A percentile compares a stretch with the other conserved stretches of the same genome.
Conservation (phyloP, 2,329 filamentous ascomycete species). For the Aspergillus sergii region DNA sequence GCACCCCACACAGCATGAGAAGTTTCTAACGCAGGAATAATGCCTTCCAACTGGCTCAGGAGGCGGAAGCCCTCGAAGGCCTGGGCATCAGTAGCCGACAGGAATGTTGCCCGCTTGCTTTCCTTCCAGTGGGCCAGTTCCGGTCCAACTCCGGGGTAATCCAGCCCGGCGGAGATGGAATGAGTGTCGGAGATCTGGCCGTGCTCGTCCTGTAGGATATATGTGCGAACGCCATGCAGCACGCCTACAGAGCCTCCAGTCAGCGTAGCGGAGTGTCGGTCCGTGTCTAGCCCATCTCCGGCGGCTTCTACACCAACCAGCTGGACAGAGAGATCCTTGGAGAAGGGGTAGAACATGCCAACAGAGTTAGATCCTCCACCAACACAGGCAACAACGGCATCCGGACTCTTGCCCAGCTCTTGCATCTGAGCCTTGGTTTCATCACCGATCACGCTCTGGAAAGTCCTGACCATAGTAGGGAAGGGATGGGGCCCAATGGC, state of each 20-base stretch:
- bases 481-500: conserved; percentile 95
- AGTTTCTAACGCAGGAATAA: conserved; percentile 91
- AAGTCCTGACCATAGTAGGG: conserved; percentile 94
- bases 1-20: conserved; percentile 88
- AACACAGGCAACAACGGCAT: conserved; percentile 97
- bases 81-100: conserved; percentile 86
- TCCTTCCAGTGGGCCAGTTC: conserved; percentile 92
- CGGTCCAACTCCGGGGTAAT: conserved; percentile 93
- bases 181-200: conserved; percentile 91
- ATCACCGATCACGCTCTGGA: conserved; percentile 90
- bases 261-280: conserved; percentile 82
- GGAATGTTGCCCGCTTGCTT: conserved; percentile 75
- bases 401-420: conserved; percentile 80
- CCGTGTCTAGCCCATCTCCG: conserved; percentile 81
- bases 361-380: conserved; percentile 89
- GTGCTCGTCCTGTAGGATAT: conserved; percentile 84
- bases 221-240: conserved; percentile 91
- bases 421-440: conserved; percentile 93
- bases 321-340: conserved; percentile 76
- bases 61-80: conserved; percentile 82
- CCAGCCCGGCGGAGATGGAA: conserved; percentile 88
- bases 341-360: conserved; percentile 96
- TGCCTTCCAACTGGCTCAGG: conserved; percentile 84
- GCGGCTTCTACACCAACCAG: conserved; percentile 93
- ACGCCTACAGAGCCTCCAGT: conserved; percentile 82